Evolutionary conservation across 2,329 filamentous ascomycete genomes (phyloP).

Genomic region (Allantophomopsis lycopodina): DNA sequence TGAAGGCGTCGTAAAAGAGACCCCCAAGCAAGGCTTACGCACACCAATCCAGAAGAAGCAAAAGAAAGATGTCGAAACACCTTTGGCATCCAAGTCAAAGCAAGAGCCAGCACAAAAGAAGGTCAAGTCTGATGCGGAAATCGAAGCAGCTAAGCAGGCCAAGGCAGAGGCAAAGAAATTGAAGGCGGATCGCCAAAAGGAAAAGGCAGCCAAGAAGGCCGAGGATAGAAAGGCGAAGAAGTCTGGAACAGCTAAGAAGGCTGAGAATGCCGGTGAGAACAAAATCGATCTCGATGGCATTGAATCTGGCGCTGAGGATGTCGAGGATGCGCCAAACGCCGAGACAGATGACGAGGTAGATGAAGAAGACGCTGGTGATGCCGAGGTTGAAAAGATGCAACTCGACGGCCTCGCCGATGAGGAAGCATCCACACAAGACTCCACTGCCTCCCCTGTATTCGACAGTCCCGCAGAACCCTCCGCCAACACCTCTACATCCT

Average conservation of each 20-base stretch:
- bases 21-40: conserved; percentile 50
- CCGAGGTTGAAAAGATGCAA: conserved; percentile 28
- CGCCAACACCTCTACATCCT: conserved; percentile 58
- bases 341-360: conserved; percentile 11
- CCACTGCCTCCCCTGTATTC: conserved; percentile 43
- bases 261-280: conserved; percentile 17
- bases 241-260: not conserved
- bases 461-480: conserved; percentile 38
- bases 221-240: conserved; percentile 26
- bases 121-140: conserved; percentile 34
- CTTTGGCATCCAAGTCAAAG: not conserved
- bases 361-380: conserved; percentile 10
- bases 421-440: conserved; percentile 21
- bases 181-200: conserved; percentile 19
- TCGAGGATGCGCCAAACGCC: conserved; percentile 11
- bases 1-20: conserved; percentile 41
- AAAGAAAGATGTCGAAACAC: conserved; percentile 28
- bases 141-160: conserved; percentile 17
- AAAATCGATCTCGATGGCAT: conserved; percentile 15
- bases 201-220: conserved; percentile 26
- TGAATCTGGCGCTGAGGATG: conserved; percentile 5
- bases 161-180: conserved; percentile 9
- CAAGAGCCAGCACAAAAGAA: conserved; percentile 26
- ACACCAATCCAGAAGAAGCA: conserved; percentile 33
- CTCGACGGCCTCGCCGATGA: conserved; percentile 32